A percentile compares a stretch with the other conserved stretches of the same genome.
Evolutionary conservation across 164 flowering plant genomes (phyloP).

Genomic region (Sedum album): DNA sequence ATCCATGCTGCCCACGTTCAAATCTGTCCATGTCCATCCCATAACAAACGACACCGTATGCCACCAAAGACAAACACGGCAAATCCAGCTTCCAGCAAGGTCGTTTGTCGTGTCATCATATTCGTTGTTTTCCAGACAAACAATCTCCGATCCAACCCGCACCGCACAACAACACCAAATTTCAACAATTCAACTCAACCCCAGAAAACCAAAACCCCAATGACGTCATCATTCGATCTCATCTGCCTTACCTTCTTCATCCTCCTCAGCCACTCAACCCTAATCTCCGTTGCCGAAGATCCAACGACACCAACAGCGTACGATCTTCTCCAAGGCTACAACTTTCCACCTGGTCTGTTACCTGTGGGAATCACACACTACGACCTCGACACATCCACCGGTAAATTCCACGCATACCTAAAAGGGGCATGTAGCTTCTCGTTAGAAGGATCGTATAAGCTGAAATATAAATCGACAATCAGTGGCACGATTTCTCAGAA

Average conservation of each 20-base stretch:
- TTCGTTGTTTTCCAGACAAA: too few relatives aligned
- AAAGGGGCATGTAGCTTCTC: slow-evolving; percentile 37
- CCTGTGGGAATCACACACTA: slow-evolving; percentile 35
- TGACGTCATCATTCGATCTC: neutral
- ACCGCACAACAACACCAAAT: too few relatives aligned
- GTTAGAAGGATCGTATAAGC: slow-evolving; percentile 35
- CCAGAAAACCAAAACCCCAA: too few relatives aligned
- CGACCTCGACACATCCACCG: slow-evolving; percentile 32
- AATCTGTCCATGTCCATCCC: too few relatives aligned
- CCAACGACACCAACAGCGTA: slow-evolving; percentile 15
- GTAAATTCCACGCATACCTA: slow-evolving; percentile 36
- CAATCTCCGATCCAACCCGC: too few relatives aligned
- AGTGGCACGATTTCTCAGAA: slow-evolving; percentile 31
- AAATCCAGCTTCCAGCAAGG: too few relatives aligned
- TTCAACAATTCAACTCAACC: too few relatives aligned
- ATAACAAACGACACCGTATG: too few relatives aligned
- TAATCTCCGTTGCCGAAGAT: neutral
- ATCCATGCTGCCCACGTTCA: too few relatives aligned
- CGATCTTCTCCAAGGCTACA: slow-evolving; percentile 24
- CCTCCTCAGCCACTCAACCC: neutral
- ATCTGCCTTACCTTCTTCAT: neutral
- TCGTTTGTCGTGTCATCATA: too few relatives aligned
- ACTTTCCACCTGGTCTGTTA: slow-evolving; percentile 44
- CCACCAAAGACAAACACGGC: too few relatives aligned
- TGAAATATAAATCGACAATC: slow-evolving; percentile 36